These are phyloP conservation scores for Aristolochia fimbriata DNA, from an alignment of 164 flowering plant genomes.

Conservation along the genomic window DNA sequence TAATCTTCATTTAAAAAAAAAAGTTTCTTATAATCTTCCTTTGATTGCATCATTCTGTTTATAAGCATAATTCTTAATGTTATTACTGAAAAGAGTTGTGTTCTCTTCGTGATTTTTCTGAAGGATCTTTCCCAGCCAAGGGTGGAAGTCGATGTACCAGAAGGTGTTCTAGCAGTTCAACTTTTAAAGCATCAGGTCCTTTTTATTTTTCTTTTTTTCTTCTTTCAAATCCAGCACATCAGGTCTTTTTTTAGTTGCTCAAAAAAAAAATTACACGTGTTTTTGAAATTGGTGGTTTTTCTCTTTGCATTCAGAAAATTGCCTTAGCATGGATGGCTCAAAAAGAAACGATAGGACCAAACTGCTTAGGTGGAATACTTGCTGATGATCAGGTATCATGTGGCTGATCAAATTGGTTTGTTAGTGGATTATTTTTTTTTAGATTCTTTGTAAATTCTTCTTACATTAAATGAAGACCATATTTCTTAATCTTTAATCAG, in stretches of 20 bases:
- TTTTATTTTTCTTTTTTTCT: background rate
- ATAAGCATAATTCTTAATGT: background rate
- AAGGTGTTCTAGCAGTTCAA: constrained; percentile 68
- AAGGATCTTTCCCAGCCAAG: constrained; percentile 84
- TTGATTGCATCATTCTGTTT: background rate
- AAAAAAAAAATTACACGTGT: background rate
- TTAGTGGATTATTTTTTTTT: background rate
- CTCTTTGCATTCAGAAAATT: constrained; percentile 52
- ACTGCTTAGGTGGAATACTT: constrained; percentile 86
- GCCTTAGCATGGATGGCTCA: constrained; percentile 94
- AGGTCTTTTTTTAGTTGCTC: background rate
- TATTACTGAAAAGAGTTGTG: background rate
- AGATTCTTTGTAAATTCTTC: background rate
- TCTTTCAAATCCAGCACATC: background rate
- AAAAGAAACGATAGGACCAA: constrained; percentile 60
- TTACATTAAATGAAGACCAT: constrained; percentile 3
- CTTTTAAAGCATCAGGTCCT: constrained; percentile 87
- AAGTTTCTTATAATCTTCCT: background rate
- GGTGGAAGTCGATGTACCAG: constrained; percentile 53
- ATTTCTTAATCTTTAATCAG: background rate
- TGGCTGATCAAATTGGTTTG: constrained; percentile 5
- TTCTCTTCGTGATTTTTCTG: constrained; percentile 8
- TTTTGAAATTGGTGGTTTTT: constrained; percentile 2
- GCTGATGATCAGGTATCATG: constrained; percentile 93
- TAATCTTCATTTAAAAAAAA: background rate